Evolutionary conservation across 345 rosid genomes (phyloP).

Genomic region (Abelmoschus esculentus): DNA sequence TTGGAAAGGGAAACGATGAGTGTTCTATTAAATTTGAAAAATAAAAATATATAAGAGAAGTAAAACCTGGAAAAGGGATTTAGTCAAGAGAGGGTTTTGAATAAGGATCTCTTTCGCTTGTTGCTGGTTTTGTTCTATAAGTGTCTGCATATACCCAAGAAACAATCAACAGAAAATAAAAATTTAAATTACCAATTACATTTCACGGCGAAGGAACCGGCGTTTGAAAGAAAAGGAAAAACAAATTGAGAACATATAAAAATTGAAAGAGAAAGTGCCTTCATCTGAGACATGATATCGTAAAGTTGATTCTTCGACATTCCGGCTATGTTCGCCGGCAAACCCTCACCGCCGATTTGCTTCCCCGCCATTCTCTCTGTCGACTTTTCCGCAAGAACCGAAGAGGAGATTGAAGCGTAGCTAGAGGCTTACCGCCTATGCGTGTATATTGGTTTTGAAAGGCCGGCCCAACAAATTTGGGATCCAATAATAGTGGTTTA

Average conservation of each 20-base stretch:
- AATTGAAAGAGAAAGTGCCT: conserved; percentile 26
- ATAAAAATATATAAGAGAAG: not conserved
- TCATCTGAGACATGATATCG: conserved; percentile 92
- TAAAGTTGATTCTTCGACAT: conserved; percentile 94
- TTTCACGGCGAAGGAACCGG: not conserved
- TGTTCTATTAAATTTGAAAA: conserved; percentile 22
- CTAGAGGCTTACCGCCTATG: not conserved
- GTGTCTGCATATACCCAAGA: conserved; percentile 28
- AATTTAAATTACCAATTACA: not conserved
- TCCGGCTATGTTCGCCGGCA: conserved; percentile 66
- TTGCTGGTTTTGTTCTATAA: conserved; percentile 83
- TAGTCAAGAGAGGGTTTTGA: conserved; percentile 82
- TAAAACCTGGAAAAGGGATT: conserved; percentile 87
- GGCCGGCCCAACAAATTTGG: not conserved
- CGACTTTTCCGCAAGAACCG: not conserved
- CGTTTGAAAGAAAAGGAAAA: not conserved
- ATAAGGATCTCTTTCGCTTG: conserved; percentile 84
- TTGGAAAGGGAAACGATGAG: not conserved
- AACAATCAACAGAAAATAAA: not conserved
- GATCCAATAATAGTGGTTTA: not conserved
- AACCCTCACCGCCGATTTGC: conserved; percentile 54
- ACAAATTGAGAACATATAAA: not conserved
- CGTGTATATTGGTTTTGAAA: not conserved
- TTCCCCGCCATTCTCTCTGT: conserved; percentile 58
- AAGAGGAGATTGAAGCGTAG: not conserved